phyloP scores from a whole-genome alignment of 306 rosid species.

The Echinosophora koreensis region DNA sequence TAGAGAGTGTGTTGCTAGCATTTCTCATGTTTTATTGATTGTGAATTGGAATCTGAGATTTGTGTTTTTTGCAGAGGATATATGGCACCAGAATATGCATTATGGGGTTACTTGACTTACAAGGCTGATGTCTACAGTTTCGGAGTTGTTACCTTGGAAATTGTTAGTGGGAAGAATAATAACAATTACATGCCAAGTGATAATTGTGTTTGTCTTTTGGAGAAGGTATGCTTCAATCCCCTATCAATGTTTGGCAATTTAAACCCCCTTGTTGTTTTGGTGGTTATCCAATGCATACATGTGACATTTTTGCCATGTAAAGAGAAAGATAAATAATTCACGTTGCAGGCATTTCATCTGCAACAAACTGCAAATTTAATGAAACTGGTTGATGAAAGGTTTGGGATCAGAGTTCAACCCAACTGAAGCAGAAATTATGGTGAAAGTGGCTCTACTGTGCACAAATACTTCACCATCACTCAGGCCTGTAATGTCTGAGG shows the following conservation, averaged over 20 bases:
- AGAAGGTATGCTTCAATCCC: constrained; percentile 58
- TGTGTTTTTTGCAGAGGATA: constrained; percentile 64
- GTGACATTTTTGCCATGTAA: not conserved
- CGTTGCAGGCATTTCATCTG: constrained; percentile 53
- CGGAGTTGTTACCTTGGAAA: constrained; percentile 68
- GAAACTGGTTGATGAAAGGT: constrained; percentile 62
- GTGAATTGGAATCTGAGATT: constrained; percentile 20
- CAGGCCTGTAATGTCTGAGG: constrained; percentile 72
- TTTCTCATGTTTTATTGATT: too few species aligned
- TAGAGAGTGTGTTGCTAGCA: too few species aligned
- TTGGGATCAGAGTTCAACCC: constrained; percentile 55
- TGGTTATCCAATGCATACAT: constrained; percentile 29
- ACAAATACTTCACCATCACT: constrained; percentile 55
- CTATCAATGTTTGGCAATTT: constrained; percentile 38
- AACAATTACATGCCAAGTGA: constrained; percentile 54
- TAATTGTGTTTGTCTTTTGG: constrained; percentile 66
- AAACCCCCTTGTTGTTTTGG: too few species aligned
- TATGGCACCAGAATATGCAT: constrained; percentile 81
- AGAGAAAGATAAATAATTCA: constrained; percentile 2
- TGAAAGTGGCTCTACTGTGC: constrained; percentile 70
- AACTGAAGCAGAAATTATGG: constrained; percentile 55
- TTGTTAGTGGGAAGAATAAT: constrained; percentile 59
- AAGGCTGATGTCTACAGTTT: constrained; percentile 76
- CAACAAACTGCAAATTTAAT: constrained; percentile 48
- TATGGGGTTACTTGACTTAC: constrained; percentile 63